phyloP scores from a whole-genome alignment of 2,329 filamentous ascomycete species.

The Ophiostoma sp. region DNA sequence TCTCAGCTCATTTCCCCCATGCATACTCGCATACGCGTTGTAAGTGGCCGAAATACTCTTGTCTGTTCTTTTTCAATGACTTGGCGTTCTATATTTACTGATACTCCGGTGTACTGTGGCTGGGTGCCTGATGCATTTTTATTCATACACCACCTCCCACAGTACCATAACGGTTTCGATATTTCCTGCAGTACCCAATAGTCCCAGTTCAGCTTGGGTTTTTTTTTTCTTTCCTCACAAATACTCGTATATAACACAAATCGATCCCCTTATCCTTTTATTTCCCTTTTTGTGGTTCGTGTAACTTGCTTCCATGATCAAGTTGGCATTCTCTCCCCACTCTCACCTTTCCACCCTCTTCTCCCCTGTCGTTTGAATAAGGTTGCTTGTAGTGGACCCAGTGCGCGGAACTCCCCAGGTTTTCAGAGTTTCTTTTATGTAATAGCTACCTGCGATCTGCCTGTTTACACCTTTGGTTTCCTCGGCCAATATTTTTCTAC shows the following conservation, averaged over 20 bases:
- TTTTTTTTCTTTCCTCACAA: neutral
- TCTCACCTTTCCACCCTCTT: neutral
- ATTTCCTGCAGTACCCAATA: neutral
- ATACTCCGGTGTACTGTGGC: neutral
- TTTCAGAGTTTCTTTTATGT: neutral
- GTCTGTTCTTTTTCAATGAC: neutral
- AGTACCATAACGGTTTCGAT: no score
- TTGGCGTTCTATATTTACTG: neutral
- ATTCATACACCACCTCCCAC: neutral
- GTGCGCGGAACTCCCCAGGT: neutral
- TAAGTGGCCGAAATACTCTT: neutral
- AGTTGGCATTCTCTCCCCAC: neutral
- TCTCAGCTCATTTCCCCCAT: neutral
- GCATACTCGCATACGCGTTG: neutral
- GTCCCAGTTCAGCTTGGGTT: neutral
- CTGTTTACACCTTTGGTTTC: neutral
- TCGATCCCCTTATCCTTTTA: neutral
- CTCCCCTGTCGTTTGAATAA: neutral
- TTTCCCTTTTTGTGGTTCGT: neutral
- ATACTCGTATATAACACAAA: neutral
- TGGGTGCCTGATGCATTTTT: neutral
- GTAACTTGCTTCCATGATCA: neutral
- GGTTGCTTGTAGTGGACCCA: neutral
- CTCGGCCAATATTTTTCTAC: neutral
- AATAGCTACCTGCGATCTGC: neutral